Evolutionary conservation across 1,139 yeast species (phyloP), one percentile per base, ranked within the genome.

Genomic region (Pichia sp.): DNA sequence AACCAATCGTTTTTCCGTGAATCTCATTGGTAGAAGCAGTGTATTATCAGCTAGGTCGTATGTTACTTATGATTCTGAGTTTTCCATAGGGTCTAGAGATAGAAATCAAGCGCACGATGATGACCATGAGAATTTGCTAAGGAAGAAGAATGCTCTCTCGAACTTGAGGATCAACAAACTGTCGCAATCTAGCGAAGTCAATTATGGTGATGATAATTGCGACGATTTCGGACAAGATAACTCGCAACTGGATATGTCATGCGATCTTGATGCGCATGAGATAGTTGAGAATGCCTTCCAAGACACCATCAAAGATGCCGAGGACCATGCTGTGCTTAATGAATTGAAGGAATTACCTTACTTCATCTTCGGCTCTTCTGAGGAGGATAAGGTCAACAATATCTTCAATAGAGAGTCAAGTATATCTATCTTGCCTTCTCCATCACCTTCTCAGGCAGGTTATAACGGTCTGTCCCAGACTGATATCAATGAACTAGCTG

Each of bases 401-500:
- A 16, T n/a, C n/a, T n/a, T n/a, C 6, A 11, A 23, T 6, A 26
- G 6, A 9, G 23, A 22, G 11, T 37, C 39, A 1, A 33, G 13
- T 3, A 40, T 52, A 11, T 53, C 58, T n/a, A 49, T 52, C 44
- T 46, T 53, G 13, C 46, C 53, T 11, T 51, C 58, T 5, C 53
- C 53, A 9, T 38, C 45, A 6, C 46, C 48, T 16, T 56, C 62
- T 2, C 48, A 54, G 12, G 44, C 59, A 22, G 63, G 64, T 6
- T 74, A 74, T 41, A 81, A 83, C 0, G 87, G 86, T 4, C 72
- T 79, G 32, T 73, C 81, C 39, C 69, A 67, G 37, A 66, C 66
- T 36, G 80, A 77, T 3, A 71, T 82, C 34, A 78, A 77, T 33
- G 85, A 78, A 50, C 66, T 84, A 36, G 88, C 91, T 1, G 80